Evolutionary conservation across 805 yeast species (phyloP).

Genomic region (Wickerhamiella parazyma): DNA sequence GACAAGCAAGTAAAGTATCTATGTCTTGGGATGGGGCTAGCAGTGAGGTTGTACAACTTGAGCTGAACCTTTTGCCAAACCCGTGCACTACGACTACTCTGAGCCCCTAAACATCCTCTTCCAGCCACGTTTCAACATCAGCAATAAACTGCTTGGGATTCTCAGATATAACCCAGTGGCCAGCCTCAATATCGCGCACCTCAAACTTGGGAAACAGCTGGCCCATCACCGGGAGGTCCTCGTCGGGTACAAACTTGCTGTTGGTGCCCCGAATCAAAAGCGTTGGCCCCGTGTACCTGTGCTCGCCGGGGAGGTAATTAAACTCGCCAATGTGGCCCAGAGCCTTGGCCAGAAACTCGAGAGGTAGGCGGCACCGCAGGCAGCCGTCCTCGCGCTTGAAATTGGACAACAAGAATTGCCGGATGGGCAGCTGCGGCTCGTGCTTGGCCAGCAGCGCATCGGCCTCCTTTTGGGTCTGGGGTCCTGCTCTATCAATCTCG

Average conservation of each 20-base stretch:
- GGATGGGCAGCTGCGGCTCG: conserved; percentile 45
- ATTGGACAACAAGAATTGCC: conserved; percentile 70
- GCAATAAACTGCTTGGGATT: conserved; percentile 65
- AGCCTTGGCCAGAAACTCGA: conserved; percentile 51
- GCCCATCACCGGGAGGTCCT: conserved; percentile 58
- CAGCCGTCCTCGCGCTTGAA: conserved; percentile 32
- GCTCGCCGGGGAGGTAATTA: conserved; percentile 47
- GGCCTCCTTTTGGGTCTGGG: conserved; percentile 49
- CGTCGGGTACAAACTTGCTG: conserved; percentile 73
- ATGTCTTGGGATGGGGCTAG: no score
- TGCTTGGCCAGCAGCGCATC: conserved; percentile 46
- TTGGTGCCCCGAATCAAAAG: conserved; percentile 67
- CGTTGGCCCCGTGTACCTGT: conserved; percentile 56
- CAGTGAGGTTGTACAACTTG: no score
- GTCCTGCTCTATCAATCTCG: conserved; percentile 36
- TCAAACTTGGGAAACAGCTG: conserved; percentile 66
- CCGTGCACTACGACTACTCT: no score
- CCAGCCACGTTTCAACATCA: conserved; percentile 48
- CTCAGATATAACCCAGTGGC: conserved; percentile 90
- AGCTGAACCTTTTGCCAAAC: no score
- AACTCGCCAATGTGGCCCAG: conserved; percentile 61
- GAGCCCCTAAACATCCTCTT: conserved; percentile 19
- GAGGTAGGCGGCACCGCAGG: conserved; percentile 48
- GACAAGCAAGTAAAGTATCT: no score
- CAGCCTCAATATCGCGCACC: conserved; percentile 61